Base-by-base conservation (phyloP, 208 protist species). In the Jaenimonas drosophilae region DNA sequence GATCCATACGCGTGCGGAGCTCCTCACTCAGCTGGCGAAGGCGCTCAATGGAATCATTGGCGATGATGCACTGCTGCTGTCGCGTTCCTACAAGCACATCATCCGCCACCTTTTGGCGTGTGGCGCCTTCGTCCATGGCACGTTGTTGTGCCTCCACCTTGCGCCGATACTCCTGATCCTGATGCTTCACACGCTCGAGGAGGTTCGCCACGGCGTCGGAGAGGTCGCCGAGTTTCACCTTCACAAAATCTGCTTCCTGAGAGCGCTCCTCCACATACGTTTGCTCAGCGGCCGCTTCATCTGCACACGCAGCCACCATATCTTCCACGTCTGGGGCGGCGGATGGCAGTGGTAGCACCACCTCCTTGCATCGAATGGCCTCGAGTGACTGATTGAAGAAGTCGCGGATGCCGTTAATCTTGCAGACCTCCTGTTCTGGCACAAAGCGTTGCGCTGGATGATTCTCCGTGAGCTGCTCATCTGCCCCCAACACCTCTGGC, bases 21-120 rank as follows among this genome's bases (percentile, higher is more conserved):
- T 74, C 55, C 40, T 70, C 49, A 16, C 64, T 64, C 39, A 88
- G 64, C 42, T 64, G 30, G n/a, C 59, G 37, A 14, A 67, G 61
- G 14, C 52, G 43, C 20, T 31, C 44, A 39, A 80, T 61, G 1
- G 68, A 59, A 54, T 62, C 60, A 17, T 69, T 46, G n/a, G 63
- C 61, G 2, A 68, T 57, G 17, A 56, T 26, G 5, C 54, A 14
- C 19, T 62, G 50, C 30, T 83, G 64, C 16, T 34, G 44, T 25
- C 59, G 46, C 14, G 59, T 72, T 29, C 55, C 73, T 9, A 46
- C 49, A 30, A 84, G 46, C 19, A 81, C 46, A 49, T 81, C 62
- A 39, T 88, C 79, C 16, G 79, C 74, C n/a, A 76, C 38, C 56
- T 84, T 79, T 34, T 64, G 38, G 28, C 68, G 66, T 27, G 79